Conservation (phyloP, 2,329 filamentous ascomycete species). For the Aspergillus transmontanensis region DNA sequence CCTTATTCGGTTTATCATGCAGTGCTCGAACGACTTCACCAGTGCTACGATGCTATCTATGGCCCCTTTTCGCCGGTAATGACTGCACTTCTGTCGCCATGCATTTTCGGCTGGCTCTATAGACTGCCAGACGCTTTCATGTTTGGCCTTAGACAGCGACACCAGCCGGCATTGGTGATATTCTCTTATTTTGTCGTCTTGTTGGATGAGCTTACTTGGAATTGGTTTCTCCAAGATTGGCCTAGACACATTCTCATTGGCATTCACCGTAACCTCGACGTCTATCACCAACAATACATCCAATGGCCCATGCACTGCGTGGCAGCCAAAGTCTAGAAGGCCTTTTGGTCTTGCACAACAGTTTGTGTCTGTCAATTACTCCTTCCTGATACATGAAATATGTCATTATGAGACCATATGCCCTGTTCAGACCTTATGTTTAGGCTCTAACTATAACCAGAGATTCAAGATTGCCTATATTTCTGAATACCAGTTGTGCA, state of each 20-base stretch:
- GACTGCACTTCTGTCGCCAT: conserved; percentile 1
- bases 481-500: background rate
- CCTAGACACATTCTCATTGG: conserved; percentile 16
- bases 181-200: conserved; percentile 15
- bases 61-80: background rate
- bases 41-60: background rate
- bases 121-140: conserved; percentile 13
- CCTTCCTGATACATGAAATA: background rate
- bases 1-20: background rate
- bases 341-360: background rate
- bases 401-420: too few relatives aligned
- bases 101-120: conserved; percentile 17
- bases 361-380: background rate
- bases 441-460: background rate
- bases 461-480: background rate
- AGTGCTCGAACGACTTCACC: background rate
- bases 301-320: conserved; percentile 3
- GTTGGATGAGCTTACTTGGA: conserved; percentile 10
- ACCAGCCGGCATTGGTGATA: conserved; percentile 6
- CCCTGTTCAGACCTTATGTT: background rate
- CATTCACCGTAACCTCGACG: conserved; percentile 4
- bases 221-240: conserved; percentile 19
- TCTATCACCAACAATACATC: background rate
- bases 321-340: background rate
- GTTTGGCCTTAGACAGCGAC: conserved; percentile 3